These are phyloP conservation scores for Beverwykella pulmonaria DNA, from an alignment of 495 filamentous ascomycete genomes.

Conservation along the genomic window DNA sequence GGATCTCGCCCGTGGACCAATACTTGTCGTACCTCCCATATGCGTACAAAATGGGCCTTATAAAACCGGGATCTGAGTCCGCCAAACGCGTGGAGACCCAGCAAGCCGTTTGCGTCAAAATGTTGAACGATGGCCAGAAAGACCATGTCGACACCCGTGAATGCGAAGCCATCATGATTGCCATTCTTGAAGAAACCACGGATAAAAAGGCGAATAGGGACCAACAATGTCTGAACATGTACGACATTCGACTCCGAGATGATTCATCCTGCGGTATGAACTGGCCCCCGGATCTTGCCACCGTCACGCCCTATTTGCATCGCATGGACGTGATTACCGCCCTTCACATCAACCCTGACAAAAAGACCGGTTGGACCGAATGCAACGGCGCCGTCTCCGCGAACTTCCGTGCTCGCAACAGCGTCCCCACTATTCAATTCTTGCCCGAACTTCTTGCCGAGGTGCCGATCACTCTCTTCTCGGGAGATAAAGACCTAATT, in stretches of 20 bases:
- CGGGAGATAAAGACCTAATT: constrained; percentile 89
- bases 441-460: constrained; percentile 77
- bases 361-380: constrained; percentile 87
- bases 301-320: constrained; percentile 81
- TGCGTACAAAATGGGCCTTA: constrained; percentile 71
- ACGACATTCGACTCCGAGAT: constrained; percentile 85
- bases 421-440: constrained; percentile 69
- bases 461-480: constrained; percentile 82
- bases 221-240: constrained; percentile 84
- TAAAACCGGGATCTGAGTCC: constrained; percentile 64
- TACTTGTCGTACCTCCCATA: constrained; percentile 86
- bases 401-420: constrained; percentile 68
- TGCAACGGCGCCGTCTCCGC: constrained; percentile 76
- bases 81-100: constrained; percentile 70
- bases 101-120: constrained; percentile 64
- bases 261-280: constrained; percentile 83
- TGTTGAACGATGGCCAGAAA: constrained; percentile 57
- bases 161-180: constrained; percentile 76
- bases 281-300: constrained; percentile 84
- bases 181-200: constrained; percentile 59
- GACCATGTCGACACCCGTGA: constrained; percentile 64
- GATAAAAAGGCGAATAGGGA: constrained; percentile 53
- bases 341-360: constrained; percentile 79
- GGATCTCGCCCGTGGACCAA: constrained; percentile 88
- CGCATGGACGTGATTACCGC: constrained; percentile 76